Evolutionary conservation across 1,139 yeast species (phyloP).

Genomic region (Debaryomyces singareniensis): DNA sequence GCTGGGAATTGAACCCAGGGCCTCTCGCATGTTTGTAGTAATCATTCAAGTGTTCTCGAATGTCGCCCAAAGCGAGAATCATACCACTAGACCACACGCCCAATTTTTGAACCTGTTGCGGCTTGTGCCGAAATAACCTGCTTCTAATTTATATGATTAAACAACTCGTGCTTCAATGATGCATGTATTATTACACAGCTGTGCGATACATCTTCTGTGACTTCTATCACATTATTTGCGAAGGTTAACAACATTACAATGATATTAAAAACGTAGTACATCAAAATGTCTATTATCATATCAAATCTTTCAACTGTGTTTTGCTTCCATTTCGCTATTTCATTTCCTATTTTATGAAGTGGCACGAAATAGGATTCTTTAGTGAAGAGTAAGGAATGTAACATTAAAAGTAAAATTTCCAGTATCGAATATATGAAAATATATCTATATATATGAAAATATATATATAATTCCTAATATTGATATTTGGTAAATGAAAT

Average conservation of each 20-base stretch:
- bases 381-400: no score
- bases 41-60: constrained; percentile 4
- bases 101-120: no score
- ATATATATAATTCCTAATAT: no score
- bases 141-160: constrained; percentile 21
- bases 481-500: no score
- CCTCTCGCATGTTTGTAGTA: constrained; percentile 12
- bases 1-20: constrained; percentile 16
- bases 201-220: constrained; percentile 14
- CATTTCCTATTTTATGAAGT: no score
- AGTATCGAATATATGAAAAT: no score
- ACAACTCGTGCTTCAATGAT: constrained; percentile 23
- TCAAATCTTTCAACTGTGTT: constrained; percentile 10
- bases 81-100: constrained; percentile 16
- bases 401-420: no score
- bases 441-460: no score
- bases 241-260: constrained; percentile 20
- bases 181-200: constrained; percentile 19
- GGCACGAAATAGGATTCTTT: no score
- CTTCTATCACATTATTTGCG: constrained; percentile 18
- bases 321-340: no score
- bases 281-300: constrained; percentile 17
- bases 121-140: no score
- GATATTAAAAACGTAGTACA: constrained; percentile 23
- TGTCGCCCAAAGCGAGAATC: constrained; percentile 14